A percentile compares a stretch with the other conserved stretches of the same genome.
These are phyloP conservation scores for Fusarium luffae DNA, from an alignment of 2,329 filamentous ascomycete species.

Conservation along the genomic window DNA sequence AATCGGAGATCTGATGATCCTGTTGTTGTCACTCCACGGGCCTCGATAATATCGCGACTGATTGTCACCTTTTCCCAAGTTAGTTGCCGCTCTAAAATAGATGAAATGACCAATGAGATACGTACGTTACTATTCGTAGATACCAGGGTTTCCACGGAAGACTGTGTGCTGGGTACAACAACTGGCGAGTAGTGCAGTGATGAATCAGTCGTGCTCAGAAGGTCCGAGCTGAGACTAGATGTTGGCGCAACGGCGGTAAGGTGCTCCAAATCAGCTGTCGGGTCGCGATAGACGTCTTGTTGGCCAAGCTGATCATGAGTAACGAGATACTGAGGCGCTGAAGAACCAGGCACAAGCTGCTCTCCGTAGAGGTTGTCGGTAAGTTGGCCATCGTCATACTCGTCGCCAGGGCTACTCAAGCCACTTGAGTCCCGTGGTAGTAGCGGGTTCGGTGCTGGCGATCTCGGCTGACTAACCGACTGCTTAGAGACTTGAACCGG, in stretches of 20 bases:
- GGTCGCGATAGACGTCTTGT: constrained; percentile 29
- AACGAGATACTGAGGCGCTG: constrained; percentile 5
- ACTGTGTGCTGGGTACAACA: not conserved
- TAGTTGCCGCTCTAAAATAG: constrained; percentile 24
- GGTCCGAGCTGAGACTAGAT: constrained; percentile 13
- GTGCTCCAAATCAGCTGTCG: constrained; percentile 27
- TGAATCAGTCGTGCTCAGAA: not conserved
- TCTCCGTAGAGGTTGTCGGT: constrained; percentile 7
- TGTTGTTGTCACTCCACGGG: constrained; percentile 8
- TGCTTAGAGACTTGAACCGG: constrained; percentile 43
- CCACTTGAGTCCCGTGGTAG: constrained; percentile 26
- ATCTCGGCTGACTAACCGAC: constrained; percentile 30
- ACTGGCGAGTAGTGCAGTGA: not conserved
- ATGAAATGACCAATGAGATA: not conserved
- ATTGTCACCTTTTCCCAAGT: constrained; percentile 40
- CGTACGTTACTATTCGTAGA: constrained; percentile 35
- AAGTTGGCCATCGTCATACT: not conserved
- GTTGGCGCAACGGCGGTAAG: constrained; percentile 10
- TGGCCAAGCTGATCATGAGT: constrained; percentile 21
- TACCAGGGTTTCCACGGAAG: constrained; percentile 4
- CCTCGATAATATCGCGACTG: constrained; percentile 13
- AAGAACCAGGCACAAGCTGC: constrained; percentile 3
- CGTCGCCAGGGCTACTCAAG: constrained; percentile 3
- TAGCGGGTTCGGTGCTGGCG: constrained; percentile 21
- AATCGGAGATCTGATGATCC: constrained; percentile 2